Conservation (phyloP, 495 filamentous ascomycete species). For the Hypoxylon crocopeplum region DNA sequence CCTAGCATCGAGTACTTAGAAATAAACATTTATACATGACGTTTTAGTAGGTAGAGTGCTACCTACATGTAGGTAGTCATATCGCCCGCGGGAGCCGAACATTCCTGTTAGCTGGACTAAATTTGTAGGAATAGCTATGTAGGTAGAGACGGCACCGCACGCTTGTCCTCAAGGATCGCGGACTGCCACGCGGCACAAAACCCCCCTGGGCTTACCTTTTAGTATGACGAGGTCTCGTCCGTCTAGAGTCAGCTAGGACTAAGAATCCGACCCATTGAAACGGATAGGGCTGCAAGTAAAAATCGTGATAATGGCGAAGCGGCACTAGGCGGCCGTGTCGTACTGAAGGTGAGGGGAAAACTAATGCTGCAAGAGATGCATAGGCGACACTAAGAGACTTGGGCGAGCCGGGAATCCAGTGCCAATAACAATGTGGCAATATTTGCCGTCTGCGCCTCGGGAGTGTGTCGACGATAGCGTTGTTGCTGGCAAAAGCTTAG, state of each 20-base stretch:
- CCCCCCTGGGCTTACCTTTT: constrained; percentile 13
- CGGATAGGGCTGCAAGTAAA: constrained; percentile 34
- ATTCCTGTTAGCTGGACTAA: constrained; percentile 4
- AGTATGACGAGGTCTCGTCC: constrained; percentile 4
- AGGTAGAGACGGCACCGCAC: too few relatives aligned
- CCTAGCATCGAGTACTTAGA: too few relatives aligned
- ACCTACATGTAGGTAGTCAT: too few relatives aligned
- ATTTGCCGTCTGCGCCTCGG: constrained; percentile 37
- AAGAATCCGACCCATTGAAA: constrained; percentile 9
- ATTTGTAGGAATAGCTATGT: constrained; percentile 16
- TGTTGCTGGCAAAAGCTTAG: constrained; percentile 21
- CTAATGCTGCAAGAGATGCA: constrained; percentile 39
- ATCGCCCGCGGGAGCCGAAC: constrained; percentile 8
- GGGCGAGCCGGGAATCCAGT: constrained; percentile 25
- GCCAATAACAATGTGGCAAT: constrained; percentile 34
- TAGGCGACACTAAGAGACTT: constrained; percentile 30
- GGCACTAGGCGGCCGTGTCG: constrained; percentile 10
- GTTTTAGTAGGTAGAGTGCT: neutral
- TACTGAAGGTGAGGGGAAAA: constrained; percentile 24
- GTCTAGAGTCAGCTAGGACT: constrained; percentile 5
- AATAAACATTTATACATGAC: neutral
- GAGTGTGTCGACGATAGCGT: constrained; percentile 23
- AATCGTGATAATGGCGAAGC: constrained; percentile 21
- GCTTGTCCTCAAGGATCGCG: constrained; percentile 6
- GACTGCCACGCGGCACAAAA: constrained; percentile 27